phyloP scores from a whole-genome alignment of 1,139 yeast species.

The Candida freyschussii region DNA sequence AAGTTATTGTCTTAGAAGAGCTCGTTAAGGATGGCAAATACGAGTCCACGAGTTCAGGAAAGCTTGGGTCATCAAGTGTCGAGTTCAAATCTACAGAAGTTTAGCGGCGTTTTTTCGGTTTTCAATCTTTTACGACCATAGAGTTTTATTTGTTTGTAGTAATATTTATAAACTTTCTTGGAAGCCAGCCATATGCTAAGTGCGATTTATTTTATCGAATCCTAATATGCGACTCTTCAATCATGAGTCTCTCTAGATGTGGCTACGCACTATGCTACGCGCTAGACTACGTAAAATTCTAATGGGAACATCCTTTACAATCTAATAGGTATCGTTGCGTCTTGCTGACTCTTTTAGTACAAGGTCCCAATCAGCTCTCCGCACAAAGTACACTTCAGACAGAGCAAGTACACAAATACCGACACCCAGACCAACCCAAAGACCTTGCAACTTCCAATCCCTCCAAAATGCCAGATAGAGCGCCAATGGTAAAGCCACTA shows the following conservation, averaged over 20 bases:
- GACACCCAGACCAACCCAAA: conserved; percentile 62
- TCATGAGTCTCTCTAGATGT: too few relatives aligned
- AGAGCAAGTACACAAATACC: conserved; percentile 49
- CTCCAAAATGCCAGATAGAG: conserved; percentile 47
- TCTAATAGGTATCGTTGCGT: conserved; percentile 11
- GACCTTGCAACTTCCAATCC: conserved; percentile 51
- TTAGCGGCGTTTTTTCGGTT: background rate
- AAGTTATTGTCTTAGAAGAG: conserved; percentile 9
- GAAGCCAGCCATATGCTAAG: background rate
- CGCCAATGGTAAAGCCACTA: conserved; percentile 56
- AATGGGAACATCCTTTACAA: background rate
- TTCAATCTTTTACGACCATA: background rate
- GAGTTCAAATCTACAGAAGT: too few relatives aligned
- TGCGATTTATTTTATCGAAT: background rate
- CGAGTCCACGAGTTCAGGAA: too few relatives aligned
- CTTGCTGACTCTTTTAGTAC: conserved; percentile 49
- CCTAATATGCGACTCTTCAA: too few relatives aligned
- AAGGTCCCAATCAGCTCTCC: conserved; percentile 49
- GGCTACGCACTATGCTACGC: too few relatives aligned
- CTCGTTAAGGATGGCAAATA: background rate
- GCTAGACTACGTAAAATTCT: too few relatives aligned
- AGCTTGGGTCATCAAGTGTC: too few relatives aligned
- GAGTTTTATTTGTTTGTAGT: background rate
- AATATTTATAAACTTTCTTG: background rate
- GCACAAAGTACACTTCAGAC: conserved; percentile 42